Base-by-base conservation (phyloP, 345 rosid genomes). In the Populus ilicifolia region DNA sequence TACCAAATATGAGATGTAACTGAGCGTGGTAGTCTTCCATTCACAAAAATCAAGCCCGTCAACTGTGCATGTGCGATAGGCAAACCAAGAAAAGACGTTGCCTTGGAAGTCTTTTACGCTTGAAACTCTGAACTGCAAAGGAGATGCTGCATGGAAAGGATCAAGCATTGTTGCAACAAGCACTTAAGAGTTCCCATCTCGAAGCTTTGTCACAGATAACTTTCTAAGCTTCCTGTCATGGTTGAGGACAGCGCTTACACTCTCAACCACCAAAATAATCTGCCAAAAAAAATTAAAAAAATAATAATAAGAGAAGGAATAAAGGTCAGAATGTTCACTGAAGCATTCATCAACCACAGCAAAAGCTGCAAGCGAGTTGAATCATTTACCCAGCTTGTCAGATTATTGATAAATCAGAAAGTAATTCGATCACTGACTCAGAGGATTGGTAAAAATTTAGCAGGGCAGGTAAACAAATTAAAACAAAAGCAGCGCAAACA, bases 241-340 rank as follows among this genome's bases (percentile, higher is more conserved):
- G 79, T 90, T 91, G 85, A 93, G 92, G 89, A 96, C 82, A 18
- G 97, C 87, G 36, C 97, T 84, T 64, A 89, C 89, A 62, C 96
- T 88, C 88, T 96, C 97, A 33, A 91, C 93, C 70, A 92, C 89
- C 82, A 93, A 86, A 67, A 92, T 74, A 27, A 92, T 90, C 99
- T 92, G 93, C 85, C 36, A 33, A 78, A 44, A 38, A 16, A 10
- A 56, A 44, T 44, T 18, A 43, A 38, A 9, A 14, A 10, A 33
- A 71, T 29, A 50, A 36, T 35, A n/a, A 36, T 5, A n/a, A 23
- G 63, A 17, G 10, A 23, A 70, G 50, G 50, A 46, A 63, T 1
- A 30, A 30, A 1, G 17, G 36, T 11, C 66, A 77, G 65, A 44
- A 9, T 63, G 43, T 71, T 35, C 33, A 43, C 27, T 10, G 44